Evolutionary conservation across 1,284 basidiomycete genomes (phyloP).

Genomic region (Ustilago vetiveriae): DNA sequence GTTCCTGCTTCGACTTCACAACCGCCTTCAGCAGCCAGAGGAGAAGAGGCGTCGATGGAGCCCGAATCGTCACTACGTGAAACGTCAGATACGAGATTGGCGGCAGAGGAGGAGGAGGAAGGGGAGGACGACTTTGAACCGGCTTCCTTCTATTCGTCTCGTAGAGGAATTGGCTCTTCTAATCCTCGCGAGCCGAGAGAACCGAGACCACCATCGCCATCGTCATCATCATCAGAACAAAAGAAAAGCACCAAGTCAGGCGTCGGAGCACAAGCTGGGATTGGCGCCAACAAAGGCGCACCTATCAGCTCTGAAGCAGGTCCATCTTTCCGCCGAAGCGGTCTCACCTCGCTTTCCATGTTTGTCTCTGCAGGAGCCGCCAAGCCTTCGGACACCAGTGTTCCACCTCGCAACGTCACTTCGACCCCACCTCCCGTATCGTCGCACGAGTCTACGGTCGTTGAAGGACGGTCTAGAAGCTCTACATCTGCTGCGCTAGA

Average conservation of each 20-base stretch:
- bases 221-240: slow-evolving; percentile 3
- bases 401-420: slow-evolving; percentile 6
- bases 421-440: not conserved
- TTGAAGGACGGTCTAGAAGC: no score
- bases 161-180: slow-evolving; percentile 11
- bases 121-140: slow-evolving; percentile 29
- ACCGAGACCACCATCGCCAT: no score
- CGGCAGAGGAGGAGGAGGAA: not conserved
- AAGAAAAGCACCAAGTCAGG: not conserved
- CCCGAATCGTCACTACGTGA: not conserved
- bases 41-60: not conserved
- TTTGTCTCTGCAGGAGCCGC: slow-evolving; percentile 32
- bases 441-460: no score
- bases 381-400: slow-evolving; percentile 13
- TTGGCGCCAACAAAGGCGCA: slow-evolving; percentile 26
- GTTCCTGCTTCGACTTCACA: slow-evolving; percentile 21
- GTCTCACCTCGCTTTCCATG: slow-evolving; percentile 50
- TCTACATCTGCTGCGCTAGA: no score
- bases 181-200: slow-evolving; percentile 1
- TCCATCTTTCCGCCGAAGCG: slow-evolving; percentile 17
- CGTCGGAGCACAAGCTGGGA: slow-evolving; percentile 12
- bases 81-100: not conserved
- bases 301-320: slow-evolving; percentile 7
- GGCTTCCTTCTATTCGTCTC: slow-evolving; percentile 25
- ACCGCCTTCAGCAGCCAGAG: not conserved